phyloP scores from a whole-genome alignment of 306 rosid species.

The Begonia loranthoides region DNA sequence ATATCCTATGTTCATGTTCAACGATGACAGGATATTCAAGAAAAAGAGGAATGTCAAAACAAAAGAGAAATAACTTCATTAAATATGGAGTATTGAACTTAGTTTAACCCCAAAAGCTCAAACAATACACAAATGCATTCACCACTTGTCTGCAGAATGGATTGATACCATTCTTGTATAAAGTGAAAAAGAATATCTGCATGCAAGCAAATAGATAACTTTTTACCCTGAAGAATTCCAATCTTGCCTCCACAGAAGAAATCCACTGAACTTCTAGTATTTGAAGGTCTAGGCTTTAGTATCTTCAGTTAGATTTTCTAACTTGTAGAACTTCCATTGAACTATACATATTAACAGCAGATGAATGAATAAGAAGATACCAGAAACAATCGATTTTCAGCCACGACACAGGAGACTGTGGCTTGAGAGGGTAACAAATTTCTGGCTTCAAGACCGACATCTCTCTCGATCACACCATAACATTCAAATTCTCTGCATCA shows the following conservation, averaged over 20 bases:
- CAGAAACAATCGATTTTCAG: conserved; percentile 17
- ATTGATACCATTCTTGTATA: neutral
- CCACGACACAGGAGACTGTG: conserved; percentile 22
- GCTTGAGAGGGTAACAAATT: conserved; percentile 8
- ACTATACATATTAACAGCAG: neutral
- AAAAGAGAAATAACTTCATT: neutral
- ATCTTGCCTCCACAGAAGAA: no score
- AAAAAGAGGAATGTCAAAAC: no score
- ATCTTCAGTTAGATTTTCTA: no score
- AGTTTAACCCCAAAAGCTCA: neutral
- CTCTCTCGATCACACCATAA: conserved; percentile 5
- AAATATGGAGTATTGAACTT: neutral
- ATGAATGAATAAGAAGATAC: conserved; percentile 13
- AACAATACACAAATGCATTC: neutral
- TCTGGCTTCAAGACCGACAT: conserved; percentile 11
- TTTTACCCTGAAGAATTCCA: conserved; percentile 71
- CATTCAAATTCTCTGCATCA: conserved; percentile 14
- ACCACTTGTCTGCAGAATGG: neutral
- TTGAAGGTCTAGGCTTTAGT: no score
- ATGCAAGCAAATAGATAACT: neutral
- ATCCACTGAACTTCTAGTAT: no score
- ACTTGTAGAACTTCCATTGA: no score
- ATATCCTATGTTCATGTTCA: no score
- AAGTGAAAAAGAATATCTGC: no score
- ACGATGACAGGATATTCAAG: no score